These are phyloP conservation scores for Mrakia hoshinonis DNA, from an alignment of 768 basidiomycete species.

Conservation along the genomic window DNA sequence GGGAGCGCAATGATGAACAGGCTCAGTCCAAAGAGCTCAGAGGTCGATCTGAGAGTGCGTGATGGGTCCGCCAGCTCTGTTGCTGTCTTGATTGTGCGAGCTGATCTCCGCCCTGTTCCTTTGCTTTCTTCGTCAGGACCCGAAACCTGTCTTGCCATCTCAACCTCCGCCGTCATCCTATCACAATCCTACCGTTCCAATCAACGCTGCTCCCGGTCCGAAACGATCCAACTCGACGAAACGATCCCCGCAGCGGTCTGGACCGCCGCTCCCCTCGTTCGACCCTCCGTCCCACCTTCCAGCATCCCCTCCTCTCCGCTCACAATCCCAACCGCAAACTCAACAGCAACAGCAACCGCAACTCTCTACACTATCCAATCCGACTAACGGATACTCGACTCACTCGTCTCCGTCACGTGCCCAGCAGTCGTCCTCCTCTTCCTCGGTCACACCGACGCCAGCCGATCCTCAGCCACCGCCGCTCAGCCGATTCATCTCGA, in stretches of 20 bases:
- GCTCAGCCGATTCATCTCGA: constrained; percentile 31
- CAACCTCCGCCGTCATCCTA: not conserved
- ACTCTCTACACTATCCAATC: constrained; percentile 30
- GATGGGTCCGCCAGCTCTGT: not conserved
- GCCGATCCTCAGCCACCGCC: constrained; percentile 29
- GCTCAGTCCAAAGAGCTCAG: constrained; percentile 18
- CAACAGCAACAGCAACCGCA: constrained; percentile 32
- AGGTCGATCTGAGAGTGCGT: constrained; percentile 17
- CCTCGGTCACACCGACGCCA: not conserved
- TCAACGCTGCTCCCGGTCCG: not conserved
- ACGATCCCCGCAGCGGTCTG: not conserved
- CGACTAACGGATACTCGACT: constrained; percentile 27
- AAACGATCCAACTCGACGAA: constrained; percentile 8
- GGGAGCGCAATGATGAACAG: not conserved
- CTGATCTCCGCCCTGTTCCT: not conserved
- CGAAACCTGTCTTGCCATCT: not conserved
- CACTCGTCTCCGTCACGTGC: not conserved
- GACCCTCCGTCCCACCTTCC: constrained; percentile 9
- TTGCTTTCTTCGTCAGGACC: not conserved
- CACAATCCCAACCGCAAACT: constrained; percentile 28
- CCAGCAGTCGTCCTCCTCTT: constrained; percentile 7
- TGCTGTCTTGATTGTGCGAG: not conserved
- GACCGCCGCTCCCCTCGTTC: constrained; percentile 32
- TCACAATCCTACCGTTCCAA: not conserved
- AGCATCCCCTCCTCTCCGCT: not conserved